Percentiles rank a stretch among this genome's conserved stretches.
phyloP scores from a whole-genome alignment of 805 yeast genomes.

The Cyberlindnera veronae region DNA sequence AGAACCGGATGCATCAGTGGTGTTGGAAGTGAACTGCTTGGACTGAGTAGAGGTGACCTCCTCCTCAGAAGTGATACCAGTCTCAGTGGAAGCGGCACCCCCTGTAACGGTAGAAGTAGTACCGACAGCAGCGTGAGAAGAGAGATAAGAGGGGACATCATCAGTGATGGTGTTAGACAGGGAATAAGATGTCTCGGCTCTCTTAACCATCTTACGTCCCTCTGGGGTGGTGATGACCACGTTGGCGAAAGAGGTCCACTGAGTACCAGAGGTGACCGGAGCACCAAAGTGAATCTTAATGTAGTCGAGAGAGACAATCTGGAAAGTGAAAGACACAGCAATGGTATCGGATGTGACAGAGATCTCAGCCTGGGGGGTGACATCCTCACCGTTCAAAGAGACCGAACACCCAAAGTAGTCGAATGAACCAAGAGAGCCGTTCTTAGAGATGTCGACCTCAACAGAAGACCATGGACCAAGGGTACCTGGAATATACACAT shows the following conservation, averaged over 20 bases:
- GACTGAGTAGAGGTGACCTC: too few relatives aligned
- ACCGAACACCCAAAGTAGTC: conserved; percentile 10
- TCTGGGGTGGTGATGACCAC: not conserved
- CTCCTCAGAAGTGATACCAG: too few relatives aligned
- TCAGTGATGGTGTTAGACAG: conserved; percentile 7
- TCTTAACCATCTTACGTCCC: conserved; percentile 2
- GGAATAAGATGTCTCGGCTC: conserved; percentile 3
- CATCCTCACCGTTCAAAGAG: conserved; percentile 8
- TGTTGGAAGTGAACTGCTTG: too few relatives aligned
- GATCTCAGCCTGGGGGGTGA: not conserved
- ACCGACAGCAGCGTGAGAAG: too few relatives aligned
- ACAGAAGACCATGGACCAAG: conserved; percentile 15
- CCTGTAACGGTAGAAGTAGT: not conserved
- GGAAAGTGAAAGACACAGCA: not conserved
- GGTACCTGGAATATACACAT: not conserved
- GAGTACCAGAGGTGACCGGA: conserved; percentile 1
- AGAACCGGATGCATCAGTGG: too few relatives aligned
- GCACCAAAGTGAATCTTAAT: conserved; percentile 1
- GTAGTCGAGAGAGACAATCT: not conserved
- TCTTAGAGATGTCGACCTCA: conserved; percentile 2
- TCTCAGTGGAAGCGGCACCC: too few relatives aligned
- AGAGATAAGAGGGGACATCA: not conserved
- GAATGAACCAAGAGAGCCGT: conserved; percentile 9
- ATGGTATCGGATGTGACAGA: not conserved
- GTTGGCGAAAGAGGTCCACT: not conserved